These are phyloP conservation scores for Brettanomyces nanus DNA, from an alignment of 805 yeast species.

Conservation along the genomic window DNA sequence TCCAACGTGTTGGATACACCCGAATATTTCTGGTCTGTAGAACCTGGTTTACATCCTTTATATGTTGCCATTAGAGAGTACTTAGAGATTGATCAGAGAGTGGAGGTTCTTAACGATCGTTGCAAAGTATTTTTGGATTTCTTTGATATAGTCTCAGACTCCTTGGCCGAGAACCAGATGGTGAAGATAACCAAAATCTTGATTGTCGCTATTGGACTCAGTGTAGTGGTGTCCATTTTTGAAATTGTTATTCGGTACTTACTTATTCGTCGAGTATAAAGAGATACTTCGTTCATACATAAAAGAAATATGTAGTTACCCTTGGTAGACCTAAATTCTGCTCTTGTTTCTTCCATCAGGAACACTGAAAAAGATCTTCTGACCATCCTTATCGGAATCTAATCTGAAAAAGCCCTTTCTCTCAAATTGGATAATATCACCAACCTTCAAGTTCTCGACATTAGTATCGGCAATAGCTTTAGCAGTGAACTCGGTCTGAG, in stretches of 20 bases:
- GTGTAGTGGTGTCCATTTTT: conserved; percentile 65
- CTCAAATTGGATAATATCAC: conserved; percentile 89
- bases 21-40: conserved; percentile 91
- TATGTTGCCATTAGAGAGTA: conserved; percentile 87
- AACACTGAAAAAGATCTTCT: conserved; percentile 78
- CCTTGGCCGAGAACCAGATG: conserved; percentile 89
- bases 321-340: background rate
- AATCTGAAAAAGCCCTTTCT: conserved; percentile 93
- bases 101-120: conserved; percentile 85
- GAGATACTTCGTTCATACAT: too few relatives aligned
- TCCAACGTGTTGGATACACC: conserved; percentile 93
- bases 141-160: conserved; percentile 86
- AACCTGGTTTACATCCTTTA: conserved; percentile 90
- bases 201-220: conserved; percentile 69
- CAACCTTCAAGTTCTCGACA: conserved; percentile 66
- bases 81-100: conserved; percentile 90
- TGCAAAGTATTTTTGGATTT: conserved; percentile 92
- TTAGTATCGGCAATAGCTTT: conserved; percentile 75
- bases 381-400: conserved; percentile 54
- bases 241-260: conserved; percentile 59
- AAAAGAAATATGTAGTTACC: background rate
- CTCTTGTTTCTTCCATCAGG: conserved; percentile 74
- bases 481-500: conserved; percentile 76
- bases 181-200: conserved; percentile 87
- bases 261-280: conserved; percentile 27